Evolutionary conservation across 805 yeast genomes (phyloP).

Genomic region (Millerozyma miso): DNA sequence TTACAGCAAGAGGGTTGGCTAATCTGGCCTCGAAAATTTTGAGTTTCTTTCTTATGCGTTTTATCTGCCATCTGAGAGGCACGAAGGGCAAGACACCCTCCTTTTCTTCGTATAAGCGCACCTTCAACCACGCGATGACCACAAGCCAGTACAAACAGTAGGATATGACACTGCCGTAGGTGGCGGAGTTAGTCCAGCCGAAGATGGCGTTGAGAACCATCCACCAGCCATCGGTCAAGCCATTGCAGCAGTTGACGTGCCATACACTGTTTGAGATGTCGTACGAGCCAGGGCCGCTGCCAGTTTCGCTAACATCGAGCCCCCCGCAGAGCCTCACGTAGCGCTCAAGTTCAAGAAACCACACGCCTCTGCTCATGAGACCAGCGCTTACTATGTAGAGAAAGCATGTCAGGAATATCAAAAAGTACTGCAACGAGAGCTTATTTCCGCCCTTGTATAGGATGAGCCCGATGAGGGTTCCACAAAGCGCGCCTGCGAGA

Average conservation of each 20-base stretch:
- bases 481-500: constrained; percentile 52
- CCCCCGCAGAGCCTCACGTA: constrained; percentile 76
- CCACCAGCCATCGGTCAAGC: constrained; percentile 89
- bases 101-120: constrained; percentile 46
- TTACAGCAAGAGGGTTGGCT: background rate
- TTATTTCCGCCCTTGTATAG: constrained; percentile 79
- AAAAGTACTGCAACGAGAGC: constrained; percentile 67
- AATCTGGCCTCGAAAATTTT: constrained; percentile 18
- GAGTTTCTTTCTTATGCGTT: constrained; percentile 43
- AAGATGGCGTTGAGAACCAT: constrained; percentile 83
- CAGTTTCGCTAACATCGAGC: constrained; percentile 80
- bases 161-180: constrained; percentile 78
- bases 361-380: constrained; percentile 76
- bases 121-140: constrained; percentile 42
- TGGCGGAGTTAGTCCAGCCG: constrained; percentile 95
- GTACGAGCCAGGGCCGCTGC: constrained; percentile 91
- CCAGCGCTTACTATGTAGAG: constrained; percentile 86
- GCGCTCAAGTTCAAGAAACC: constrained; percentile 81
- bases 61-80: constrained; percentile 60
- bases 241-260: constrained; percentile 95
- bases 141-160: constrained; percentile 69
- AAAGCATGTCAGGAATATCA: constrained; percentile 73
- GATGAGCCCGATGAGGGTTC: constrained; percentile 58
- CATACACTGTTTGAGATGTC: constrained; percentile 76
- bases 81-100: constrained; percentile 56